Base-by-base conservation (phyloP, 2,329 filamentous ascomycete species). In the Alternaria consortialis region DNA sequence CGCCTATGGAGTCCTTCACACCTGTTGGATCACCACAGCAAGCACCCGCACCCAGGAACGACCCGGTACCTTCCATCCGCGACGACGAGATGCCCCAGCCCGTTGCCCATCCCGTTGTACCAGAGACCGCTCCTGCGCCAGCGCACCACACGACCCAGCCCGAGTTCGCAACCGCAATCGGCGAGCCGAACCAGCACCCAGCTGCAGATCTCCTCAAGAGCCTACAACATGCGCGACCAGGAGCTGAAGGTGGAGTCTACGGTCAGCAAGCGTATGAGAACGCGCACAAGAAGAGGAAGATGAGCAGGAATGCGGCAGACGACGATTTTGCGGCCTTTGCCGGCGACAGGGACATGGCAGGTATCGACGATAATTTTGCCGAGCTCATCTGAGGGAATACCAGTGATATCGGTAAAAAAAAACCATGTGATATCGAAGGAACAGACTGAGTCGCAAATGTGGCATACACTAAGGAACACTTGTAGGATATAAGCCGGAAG, bases 291-390 rank as follows among this genome's bases (percentile, higher is more conserved):
- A 79, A 78, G 72, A 67, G 79, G 63, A 79, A 79, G 67, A 72
- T 76, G 70, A 77, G 73, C 15, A 53, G 69, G 15, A 75, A 67
- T 51, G 66, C 68, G 7, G 68, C 64, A 0, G 77, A 79, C 50
- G 77, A 80, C 51, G 78, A 80, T 47, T 78, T 77, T 65, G 76
- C 76, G 17, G 77, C 72, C 0, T 79, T 79, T 63, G 75, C 69
- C 9, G 77, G 76, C 8, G 85, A 84, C 42, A 82, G 86, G 66
- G 83, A 82, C 29, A 83, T 85, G 79, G 81, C 80, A 12, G 86
- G 85, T 20, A 79, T 90, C 65, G 88, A 90, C 72, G 85, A 84
- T 7, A 87, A 89, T 74, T 84, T 90, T 48, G 85, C 85, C 9
- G 85, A 86, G 62, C 80, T 90, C 75, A 77, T 78, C 25, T 77